These are phyloP conservation scores for Epithemia pelagica DNA, from an alignment of 108 stramenopile genomes.

Conservation along the genomic window DNA sequence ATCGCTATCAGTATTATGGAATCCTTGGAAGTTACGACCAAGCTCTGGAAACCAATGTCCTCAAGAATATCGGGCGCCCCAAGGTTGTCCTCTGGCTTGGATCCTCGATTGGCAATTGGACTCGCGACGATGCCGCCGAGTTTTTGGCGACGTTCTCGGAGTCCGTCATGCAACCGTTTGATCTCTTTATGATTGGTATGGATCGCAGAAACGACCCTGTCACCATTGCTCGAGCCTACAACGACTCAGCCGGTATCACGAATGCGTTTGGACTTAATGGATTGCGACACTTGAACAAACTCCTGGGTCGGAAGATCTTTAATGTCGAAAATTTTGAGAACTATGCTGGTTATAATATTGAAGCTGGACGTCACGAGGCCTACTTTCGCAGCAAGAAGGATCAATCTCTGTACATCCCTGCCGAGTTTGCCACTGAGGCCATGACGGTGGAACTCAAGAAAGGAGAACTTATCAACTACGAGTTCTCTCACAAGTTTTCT, in stretches of 20 bases:
- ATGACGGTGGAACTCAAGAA: not conserved
- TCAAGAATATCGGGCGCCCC: not conserved
- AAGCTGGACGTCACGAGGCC: not conserved
- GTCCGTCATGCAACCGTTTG: not conserved
- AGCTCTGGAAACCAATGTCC: not conserved
- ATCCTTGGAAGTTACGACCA: not conserved
- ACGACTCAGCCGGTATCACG: constrained; percentile 5
- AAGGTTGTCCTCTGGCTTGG: not conserved
- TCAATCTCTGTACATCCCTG: not conserved
- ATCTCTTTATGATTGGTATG: constrained; percentile 1
- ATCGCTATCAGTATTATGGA: not conserved
- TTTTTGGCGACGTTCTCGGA: not conserved
- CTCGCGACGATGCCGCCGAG: not conserved
- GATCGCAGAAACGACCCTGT: not conserved
- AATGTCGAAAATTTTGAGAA: not conserved
- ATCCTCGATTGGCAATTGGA: not conserved
- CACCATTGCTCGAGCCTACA: constrained; percentile 1
- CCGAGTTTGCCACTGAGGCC: not conserved
- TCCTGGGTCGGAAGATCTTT: not conserved
- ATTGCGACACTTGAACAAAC: not conserved
- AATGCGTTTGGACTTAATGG: not conserved
- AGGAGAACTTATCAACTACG: not conserved
- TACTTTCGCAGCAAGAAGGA: not conserved
- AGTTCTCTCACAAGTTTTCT: constrained; percentile 3
- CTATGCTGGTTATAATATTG: not conserved